Evolutionary conservation across 192 early-diverging fungal genomes (phyloP), one percentile per base, ranked within the genome.

Genomic region (Backusella mclennaniae): DNA sequence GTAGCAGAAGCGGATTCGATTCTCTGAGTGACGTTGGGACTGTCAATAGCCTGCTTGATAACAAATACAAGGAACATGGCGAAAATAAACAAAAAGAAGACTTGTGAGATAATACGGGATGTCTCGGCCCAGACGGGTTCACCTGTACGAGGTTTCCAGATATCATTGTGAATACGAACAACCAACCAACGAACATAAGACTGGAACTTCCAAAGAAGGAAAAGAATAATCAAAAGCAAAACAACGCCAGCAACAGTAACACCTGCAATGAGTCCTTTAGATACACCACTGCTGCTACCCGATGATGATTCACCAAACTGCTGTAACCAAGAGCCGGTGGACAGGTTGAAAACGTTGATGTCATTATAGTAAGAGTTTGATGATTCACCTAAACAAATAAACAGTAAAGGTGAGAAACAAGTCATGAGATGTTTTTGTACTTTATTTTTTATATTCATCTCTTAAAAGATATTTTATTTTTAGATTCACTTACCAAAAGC

Each of bases 81-180:
- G 31, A 82, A 77, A 29, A 82, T 63, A 63, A 82, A 82, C 17
- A 82, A 46, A 11, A 82, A 72, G 41, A 82, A 66, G 0, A 82
- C 71, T 68, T 82, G 80, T 35, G 73, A 77, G 36, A 74, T 53
- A 70, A 82, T 75, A 35, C 80, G 80, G 21, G 73, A 59, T 15
- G 80, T 82, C 75, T 82, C 80, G 53, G 80, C 80, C 80, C 80
- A 82, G 3, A 77, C 41, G 6, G 80, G 80, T 75, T 82, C 80
- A 78, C 80, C 80, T 73, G 69, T 71, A 75, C 78, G 76, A 44
- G 80, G 80, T 35, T 75, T 75, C 80, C 80, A 82, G 35, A 82
- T 82, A 75, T 82, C 80, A 36, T 52, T 15, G 33, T 82, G 80
- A 42, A 82, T 75, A 26, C 73, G 69, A 11, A 38, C 42, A 33